These are phyloP conservation scores for Sugiyamaella neomexicana DNA, from an alignment of 1,139 yeast species.

Conservation along the genomic window DNA sequence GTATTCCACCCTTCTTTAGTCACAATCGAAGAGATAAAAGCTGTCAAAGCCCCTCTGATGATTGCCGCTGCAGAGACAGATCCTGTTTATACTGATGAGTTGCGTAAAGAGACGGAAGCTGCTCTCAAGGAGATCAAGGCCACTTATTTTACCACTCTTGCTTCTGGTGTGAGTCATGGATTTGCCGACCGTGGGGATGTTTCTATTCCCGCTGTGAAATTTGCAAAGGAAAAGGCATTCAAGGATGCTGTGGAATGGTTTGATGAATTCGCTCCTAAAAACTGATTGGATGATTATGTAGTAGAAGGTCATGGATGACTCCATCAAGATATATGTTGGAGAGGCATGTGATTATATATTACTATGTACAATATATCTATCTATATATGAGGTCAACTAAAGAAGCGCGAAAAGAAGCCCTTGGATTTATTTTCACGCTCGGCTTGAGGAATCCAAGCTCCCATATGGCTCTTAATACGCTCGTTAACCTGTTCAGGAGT, in stretches of 20 bases:
- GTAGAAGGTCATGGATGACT: no score
- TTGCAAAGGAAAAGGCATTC: conserved; percentile 71
- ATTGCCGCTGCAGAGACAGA: conserved; percentile 77
- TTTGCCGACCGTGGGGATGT: conserved; percentile 76
- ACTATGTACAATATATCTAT: neutral
- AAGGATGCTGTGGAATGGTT: conserved; percentile 61
- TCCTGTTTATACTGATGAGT: conserved; percentile 57
- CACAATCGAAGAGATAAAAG: conserved; percentile 59
- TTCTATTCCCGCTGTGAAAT: conserved; percentile 52
- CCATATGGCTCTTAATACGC: conserved; percentile 73
- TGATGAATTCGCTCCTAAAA: conserved; percentile 25
- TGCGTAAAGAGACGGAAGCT: conserved; percentile 60
- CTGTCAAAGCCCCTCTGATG: conserved; percentile 58
- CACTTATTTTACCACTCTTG: conserved; percentile 59
- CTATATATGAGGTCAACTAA: neutral
- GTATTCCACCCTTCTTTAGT: conserved; percentile 81
- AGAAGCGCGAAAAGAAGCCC: conserved; percentile 21
- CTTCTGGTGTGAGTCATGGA: conserved; percentile 68
- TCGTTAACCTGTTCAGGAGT: conserved; percentile 77
- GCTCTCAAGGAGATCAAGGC: conserved; percentile 52
- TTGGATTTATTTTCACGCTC: conserved; percentile 27
- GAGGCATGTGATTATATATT: neutral
- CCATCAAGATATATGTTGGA: no score
- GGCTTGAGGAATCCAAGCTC: conserved; percentile 64
- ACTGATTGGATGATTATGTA: no score